phyloP scores from a whole-genome alignment of 495 filamentous ascomycete genomes.

The Collariella sp. region DNA sequence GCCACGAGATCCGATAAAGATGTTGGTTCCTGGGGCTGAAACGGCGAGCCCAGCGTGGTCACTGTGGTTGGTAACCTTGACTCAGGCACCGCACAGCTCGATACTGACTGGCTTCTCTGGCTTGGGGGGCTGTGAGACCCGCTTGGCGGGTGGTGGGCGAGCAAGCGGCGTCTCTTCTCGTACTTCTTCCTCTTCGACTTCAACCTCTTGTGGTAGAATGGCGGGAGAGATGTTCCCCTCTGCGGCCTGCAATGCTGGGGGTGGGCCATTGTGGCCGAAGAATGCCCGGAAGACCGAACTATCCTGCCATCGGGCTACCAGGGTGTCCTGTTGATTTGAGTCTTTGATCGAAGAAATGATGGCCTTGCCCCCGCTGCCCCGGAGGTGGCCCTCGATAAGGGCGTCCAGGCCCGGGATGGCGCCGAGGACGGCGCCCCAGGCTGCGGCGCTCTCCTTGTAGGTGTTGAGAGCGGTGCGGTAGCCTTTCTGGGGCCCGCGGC shows the following conservation, averaged over 20 bases:
- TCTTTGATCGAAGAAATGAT: constrained; percentile 28
- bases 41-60: not conserved
- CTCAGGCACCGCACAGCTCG: not conserved
- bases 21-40: constrained; percentile 9
- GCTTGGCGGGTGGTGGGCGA: constrained; percentile 14
- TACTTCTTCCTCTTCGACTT: constrained; percentile 11
- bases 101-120: constrained; percentile 8
- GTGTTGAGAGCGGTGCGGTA: constrained; percentile 34
- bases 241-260: not conserved
- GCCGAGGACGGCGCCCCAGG: constrained; percentile 30
- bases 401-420: constrained; percentile 31
- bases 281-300: constrained; percentile 29
- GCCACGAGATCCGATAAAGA: constrained; percentile 31
- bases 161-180: constrained; percentile 6
- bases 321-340: constrained; percentile 25
- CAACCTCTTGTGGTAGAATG: constrained; percentile 5
- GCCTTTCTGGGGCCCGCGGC: constrained; percentile 32
- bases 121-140: constrained; percentile 3
- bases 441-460: constrained; percentile 33
- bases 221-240: not conserved
- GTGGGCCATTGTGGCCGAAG: constrained; percentile 25
- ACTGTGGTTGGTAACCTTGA: not conserved
- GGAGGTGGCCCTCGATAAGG: constrained; percentile 29
- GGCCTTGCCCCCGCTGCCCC: constrained; percentile 18
- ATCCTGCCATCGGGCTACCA: constrained; percentile 29